Base-by-base conservation (phyloP, 805 yeast genomes). In the Priceomyces fermenticarens region DNA sequence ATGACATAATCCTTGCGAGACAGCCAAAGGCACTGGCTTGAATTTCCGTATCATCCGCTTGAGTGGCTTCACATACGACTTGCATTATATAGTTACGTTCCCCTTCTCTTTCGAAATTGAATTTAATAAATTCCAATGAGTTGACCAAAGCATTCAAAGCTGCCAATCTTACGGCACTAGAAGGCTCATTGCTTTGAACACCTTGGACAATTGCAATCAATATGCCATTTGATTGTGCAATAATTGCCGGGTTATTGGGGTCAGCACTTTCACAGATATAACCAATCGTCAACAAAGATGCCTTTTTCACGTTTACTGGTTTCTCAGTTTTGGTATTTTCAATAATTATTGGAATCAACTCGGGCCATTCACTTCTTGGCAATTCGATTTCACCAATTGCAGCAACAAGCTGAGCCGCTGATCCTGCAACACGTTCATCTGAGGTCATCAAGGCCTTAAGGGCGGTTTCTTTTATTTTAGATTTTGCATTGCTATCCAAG, bases 61-160 rank as follows among this genome's bases (percentile, higher is more conserved):
- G 97, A n/a, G 99, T 90, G 12, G 97, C 96, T 67, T 93, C 98
- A 68, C 99, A 93, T 11, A 93, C 97, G 32, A 93, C 97, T 72
- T 89, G 97, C 99, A 93, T 93, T 62, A 93, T 86, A 65, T 85
- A 89, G 62, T 93, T 90, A 58, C 99, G 80, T 72, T 93, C 99
- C 45, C 93, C 95, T 58, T 91, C 98, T 44, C 85, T 78, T 53
- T 82, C 89, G 72, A 93, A 93, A 66, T 93, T 93, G 55, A 74
- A 77, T 46, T 85, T 81, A 65, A 93, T 88, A 63, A 91, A 93
- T 50, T 84, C 95, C 52, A 93, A 76, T 25, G 98, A 89, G 66
- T 85, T 86, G 33, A 86, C 95, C 46, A 93, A 77, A 2, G 99
- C 96, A 58, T 86, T 86, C 51, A 93, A 73, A 1, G 99, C 99